phyloP scores from a whole-genome alignment of 129 eudicot genomes.

The Flaveria brownii region DNA sequence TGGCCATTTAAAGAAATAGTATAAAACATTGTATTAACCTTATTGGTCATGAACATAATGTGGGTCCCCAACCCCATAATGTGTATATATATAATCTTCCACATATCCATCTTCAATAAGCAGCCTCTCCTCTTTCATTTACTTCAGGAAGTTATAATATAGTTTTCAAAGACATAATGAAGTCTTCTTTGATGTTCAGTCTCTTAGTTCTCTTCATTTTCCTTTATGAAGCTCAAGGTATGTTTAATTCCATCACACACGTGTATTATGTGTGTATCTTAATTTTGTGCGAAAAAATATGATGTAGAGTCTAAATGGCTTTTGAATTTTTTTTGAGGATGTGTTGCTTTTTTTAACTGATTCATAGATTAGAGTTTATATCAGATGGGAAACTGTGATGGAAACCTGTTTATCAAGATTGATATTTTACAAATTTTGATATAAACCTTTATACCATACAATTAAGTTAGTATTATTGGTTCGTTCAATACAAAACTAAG shows the following conservation, averaged over 20 bases:
- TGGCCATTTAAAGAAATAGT: constrained; percentile 14
- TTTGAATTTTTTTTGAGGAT: not conserved
- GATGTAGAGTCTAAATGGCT: not conserved
- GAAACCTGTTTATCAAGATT: not conserved
- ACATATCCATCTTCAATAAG: constrained; percentile 19
- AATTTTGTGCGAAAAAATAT: too few species aligned
- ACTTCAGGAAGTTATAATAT: not conserved
- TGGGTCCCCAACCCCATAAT: constrained; percentile 31
- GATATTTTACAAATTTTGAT: not conserved
- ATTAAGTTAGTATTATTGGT: not conserved
- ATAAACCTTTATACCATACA: too few species aligned
- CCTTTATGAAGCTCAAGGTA: constrained; percentile 64
- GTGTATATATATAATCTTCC: constrained; percentile 30
- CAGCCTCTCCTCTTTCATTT: constrained; percentile 23
- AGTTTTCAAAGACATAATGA: constrained; percentile 38
- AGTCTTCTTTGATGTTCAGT: constrained; percentile 30
- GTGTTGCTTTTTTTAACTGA: too few species aligned
- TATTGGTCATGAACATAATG: constrained; percentile 17
- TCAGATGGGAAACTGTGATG: not conserved
- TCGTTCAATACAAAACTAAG: not conserved
- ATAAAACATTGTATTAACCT: constrained; percentile 16
- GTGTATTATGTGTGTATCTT: not conserved
- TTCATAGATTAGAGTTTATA: not conserved
- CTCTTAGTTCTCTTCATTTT: constrained; percentile 43
- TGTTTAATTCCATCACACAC: not conserved